Conservation (phyloP, 768 basidiomycete genomes). For the Mycena latifolia region DNA sequence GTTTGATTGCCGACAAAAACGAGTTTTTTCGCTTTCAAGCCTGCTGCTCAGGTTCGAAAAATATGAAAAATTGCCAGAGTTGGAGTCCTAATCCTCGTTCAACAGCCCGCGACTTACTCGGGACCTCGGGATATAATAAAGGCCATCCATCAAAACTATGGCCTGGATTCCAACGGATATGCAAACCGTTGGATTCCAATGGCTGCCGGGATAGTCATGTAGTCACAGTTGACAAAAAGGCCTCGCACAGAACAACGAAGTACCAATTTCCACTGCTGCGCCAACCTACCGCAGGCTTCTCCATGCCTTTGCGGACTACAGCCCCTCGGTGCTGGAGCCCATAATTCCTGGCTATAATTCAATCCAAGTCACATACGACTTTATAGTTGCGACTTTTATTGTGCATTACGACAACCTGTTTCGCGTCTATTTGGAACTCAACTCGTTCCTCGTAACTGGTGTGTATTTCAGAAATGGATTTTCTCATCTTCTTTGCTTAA, state of each 20-base stretch:
- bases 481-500: neutral
- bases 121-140: no score
- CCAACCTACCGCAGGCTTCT: neutral
- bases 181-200: no score
- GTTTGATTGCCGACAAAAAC: no score
- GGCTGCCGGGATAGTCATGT: no score
- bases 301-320: conserved; percentile 2
- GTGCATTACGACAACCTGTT: neutral
- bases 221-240: no score
- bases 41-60: no score
- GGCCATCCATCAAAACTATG: no score
- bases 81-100: no score
- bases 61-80: no score
- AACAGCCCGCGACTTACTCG: no score
- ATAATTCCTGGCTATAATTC: neutral
- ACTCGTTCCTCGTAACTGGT: conserved; percentile 1
- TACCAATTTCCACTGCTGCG: neutral
- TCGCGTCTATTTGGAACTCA: neutral
- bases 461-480: neutral
- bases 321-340: neutral
- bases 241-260: conserved; percentile 1
- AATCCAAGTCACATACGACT: neutral
- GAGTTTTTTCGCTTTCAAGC: no score
- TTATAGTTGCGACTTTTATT: neutral
- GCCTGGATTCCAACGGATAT: no score